Evolutionary conservation across 352 stramenopile species (phyloP).

Genomic region (Plasmopara halstedii): DNA sequence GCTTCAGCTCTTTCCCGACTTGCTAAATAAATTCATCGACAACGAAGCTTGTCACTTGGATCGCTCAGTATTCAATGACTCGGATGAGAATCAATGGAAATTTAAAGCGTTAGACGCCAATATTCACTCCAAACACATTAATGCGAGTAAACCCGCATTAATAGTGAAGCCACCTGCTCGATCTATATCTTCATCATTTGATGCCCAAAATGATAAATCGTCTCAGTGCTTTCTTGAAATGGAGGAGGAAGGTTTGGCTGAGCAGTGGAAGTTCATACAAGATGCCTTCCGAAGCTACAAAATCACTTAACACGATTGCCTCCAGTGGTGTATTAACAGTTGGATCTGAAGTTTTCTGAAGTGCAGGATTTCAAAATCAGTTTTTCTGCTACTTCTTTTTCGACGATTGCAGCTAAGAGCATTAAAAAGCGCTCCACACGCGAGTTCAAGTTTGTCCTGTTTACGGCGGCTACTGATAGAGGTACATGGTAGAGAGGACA

Average conservation of each 20-base stretch:
- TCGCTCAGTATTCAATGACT: background rate
- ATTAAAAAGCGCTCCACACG: too few species aligned
- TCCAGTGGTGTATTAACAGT: too few species aligned
- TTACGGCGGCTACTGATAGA: too few species aligned
- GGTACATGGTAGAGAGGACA: too few species aligned
- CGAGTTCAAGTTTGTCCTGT: too few species aligned
- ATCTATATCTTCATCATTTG: background rate
- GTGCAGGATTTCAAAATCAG: too few species aligned
- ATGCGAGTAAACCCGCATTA: background rate
- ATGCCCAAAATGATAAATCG: background rate
- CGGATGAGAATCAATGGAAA: background rate
- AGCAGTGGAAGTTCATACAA: slow-evolving; percentile 35
- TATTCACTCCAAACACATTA: background rate
- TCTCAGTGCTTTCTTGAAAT: background rate
- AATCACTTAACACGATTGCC: too few species aligned
- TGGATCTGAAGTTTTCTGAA: too few species aligned
- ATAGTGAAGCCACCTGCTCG: background rate
- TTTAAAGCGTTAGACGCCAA: background rate
- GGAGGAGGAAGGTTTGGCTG: slow-evolving; percentile 12
- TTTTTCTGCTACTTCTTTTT: too few species aligned
- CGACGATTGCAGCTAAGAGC: too few species aligned
- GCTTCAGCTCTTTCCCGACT: slow-evolving; percentile 39
- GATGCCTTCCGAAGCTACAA: slow-evolving; percentile 28
- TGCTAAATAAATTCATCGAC: slow-evolving; percentile 40
- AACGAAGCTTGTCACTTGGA: background rate